These are phyloP conservation scores for Nemania diffusa DNA, from an alignment of 2,329 filamentous ascomycete genomes.

Conservation along the genomic window DNA sequence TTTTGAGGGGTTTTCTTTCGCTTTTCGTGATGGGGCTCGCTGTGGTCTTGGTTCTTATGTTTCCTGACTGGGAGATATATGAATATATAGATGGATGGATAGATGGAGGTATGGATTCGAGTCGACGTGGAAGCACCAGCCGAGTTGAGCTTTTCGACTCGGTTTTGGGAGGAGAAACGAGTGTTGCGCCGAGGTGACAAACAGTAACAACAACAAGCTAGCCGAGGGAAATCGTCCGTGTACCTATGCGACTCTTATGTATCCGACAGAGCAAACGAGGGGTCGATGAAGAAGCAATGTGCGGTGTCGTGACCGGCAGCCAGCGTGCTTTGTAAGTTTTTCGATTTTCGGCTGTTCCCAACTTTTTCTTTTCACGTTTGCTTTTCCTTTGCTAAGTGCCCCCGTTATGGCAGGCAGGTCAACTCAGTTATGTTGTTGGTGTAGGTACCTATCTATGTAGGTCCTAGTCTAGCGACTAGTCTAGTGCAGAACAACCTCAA, in stretches of 20 bases:
- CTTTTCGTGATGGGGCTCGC: neutral
- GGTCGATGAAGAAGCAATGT: constrained; percentile 14
- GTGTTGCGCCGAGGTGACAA: neutral
- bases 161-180: neutral
- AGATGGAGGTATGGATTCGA: neutral
- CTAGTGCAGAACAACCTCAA: constrained; percentile 14
- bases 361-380: constrained; percentile 27
- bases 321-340: constrained; percentile 9
- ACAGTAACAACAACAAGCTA: neutral
- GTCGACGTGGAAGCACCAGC: neutral
- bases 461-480: neutral
- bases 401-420: constrained; percentile 10
- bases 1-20: neutral
- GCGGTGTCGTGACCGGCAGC: constrained; percentile 13
- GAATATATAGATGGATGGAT: neutral
- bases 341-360: constrained; percentile 7
- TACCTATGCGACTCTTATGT: constrained; percentile 11
- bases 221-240: neutral
- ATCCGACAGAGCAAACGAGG: neutral
- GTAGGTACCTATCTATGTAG: too few relatives aligned
- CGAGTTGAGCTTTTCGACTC: neutral
- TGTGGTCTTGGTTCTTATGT: neutral
- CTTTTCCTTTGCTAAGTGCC: constrained; percentile 1
- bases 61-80: neutral
- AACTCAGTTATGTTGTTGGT: neutral